Evolutionary conservation across 2,329 filamentous ascomycete species (phyloP).

Genomic region (Alternaria angustiovoidea): DNA sequence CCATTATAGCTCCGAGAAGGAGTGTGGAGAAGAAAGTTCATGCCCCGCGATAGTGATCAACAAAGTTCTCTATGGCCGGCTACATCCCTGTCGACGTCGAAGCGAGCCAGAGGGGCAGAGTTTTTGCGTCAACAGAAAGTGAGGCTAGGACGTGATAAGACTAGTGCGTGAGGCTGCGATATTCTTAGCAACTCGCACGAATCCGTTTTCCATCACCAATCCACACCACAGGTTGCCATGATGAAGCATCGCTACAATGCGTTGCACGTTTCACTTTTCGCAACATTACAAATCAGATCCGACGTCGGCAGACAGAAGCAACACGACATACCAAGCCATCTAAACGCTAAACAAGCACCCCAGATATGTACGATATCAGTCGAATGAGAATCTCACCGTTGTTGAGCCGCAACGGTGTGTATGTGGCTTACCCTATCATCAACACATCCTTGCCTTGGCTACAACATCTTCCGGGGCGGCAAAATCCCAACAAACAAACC

Average conservation of each 20-base stretch:
- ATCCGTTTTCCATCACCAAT: slow-evolving; percentile 3
- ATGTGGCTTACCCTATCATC: slow-evolving; percentile 10
- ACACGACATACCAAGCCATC: slow-evolving; percentile 3
- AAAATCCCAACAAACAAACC: slow-evolving; percentile 23
- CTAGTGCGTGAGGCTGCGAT: slow-evolving; percentile 6
- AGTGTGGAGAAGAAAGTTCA: slow-evolving; percentile 2
- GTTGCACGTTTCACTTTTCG: neutral
- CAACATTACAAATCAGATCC: neutral
- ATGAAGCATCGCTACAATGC: neutral
- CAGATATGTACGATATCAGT: slow-evolving; percentile 6
- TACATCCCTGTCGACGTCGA: slow-evolving; percentile 5
- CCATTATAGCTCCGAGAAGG: neutral
- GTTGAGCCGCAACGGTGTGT: slow-evolving; percentile 19
- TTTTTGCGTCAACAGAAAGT: neutral
- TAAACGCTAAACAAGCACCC: neutral
- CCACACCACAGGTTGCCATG: neutral
- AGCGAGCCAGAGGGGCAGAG: slow-evolving; percentile 22
- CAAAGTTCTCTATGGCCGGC: neutral
- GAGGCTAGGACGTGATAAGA: neutral
- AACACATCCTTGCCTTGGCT: slow-evolving; percentile 4
- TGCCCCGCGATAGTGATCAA: slow-evolving; percentile 6
- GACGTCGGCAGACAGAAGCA: neutral
- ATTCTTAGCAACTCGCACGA: slow-evolving; percentile 8
- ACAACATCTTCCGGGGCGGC: slow-evolving; percentile 15
- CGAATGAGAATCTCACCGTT: slow-evolving; percentile 16